phyloP scores from a whole-genome alignment of 352 stramenopile genomes.

The Phytopythium aichiense region DNA sequence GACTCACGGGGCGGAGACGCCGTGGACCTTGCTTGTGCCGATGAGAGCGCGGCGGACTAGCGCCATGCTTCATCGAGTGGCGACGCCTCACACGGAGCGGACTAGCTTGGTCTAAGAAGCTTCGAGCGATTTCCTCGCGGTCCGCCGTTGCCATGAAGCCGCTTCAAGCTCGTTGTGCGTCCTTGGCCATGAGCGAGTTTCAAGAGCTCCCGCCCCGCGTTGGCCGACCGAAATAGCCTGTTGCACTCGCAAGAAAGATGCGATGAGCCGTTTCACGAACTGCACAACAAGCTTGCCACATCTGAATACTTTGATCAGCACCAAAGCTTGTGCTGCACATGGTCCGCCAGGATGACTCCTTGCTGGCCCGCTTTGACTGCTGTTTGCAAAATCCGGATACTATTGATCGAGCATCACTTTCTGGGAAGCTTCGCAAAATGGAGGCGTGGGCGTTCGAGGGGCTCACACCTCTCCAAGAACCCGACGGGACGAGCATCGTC shows the following conservation, averaged over 20 bases:
- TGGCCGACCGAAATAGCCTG: neutral
- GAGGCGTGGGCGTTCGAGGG: neutral
- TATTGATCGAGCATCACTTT: neutral
- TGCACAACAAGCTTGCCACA: neutral
- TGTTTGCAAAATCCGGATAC: neutral
- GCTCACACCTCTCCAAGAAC: neutral
- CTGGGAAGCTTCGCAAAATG: neutral
- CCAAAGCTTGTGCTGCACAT: neutral
- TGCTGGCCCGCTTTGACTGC: neutral
- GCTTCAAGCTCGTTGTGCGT: neutral
- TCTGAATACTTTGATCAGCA: neutral
- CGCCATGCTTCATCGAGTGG: constrained; percentile 16
- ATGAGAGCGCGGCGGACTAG: constrained; percentile 9
- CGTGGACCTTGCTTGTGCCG: constrained; percentile 27
- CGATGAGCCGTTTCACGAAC: neutral
- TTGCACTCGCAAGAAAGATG: neutral
- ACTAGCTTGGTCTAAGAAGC: constrained; percentile 29
- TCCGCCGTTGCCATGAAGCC: constrained; percentile 38
- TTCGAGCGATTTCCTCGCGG: constrained; percentile 43
- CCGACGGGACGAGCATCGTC: neutral
- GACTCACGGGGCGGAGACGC: constrained; percentile 32
- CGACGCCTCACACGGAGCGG: neutral
- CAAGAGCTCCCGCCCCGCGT: neutral
- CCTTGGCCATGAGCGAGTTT: neutral
- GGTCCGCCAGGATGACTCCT: neutral